phyloP scores from a whole-genome alignment of 768 basidiomycete genomes.

The Gelatoporia subvermispora region DNA sequence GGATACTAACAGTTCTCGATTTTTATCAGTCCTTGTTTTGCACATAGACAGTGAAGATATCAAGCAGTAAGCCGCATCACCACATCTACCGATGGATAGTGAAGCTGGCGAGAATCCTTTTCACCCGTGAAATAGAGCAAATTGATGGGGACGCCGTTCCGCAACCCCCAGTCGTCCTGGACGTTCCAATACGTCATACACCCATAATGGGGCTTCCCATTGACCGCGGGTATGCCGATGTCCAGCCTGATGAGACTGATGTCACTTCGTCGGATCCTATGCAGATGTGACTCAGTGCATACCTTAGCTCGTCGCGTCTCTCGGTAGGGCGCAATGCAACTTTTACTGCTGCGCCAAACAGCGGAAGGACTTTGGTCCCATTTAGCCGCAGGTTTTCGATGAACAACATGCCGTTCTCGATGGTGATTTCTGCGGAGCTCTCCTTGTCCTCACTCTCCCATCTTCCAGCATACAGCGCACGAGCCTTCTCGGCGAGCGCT shows the following conservation, averaged over 20 bases:
- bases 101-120: no score
- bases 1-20: no score
- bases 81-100: no score
- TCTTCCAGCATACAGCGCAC: conserved; percentile 18
- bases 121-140: conserved; percentile 17
- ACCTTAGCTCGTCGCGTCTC: conserved; percentile 28
- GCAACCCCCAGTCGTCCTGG: conserved; percentile 24
- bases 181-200: conserved; percentile 28
- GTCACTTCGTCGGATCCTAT: no score
- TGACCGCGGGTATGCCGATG: conserved; percentile 22
- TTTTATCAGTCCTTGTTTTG: no score
- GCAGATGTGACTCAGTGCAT: conserved; percentile 6
- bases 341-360: conserved; percentile 12
- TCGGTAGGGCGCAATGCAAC: conserved; percentile 21
- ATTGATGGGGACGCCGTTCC: conserved; percentile 23
- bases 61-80: no score
- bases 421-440: conserved; percentile 9
- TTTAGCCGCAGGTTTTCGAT: conserved; percentile 6
- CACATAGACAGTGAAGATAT: no score
- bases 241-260: conserved; percentile 19
- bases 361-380: conserved; percentile 16
- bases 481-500: conserved; percentile 8
- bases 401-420: conserved; percentile 20
- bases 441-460: conserved; percentile 14
- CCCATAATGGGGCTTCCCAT: conserved; percentile 24